These are phyloP conservation scores for Lactarius evosmus DNA, from an alignment of 768 basidiomycete species.

Conservation along the genomic window DNA sequence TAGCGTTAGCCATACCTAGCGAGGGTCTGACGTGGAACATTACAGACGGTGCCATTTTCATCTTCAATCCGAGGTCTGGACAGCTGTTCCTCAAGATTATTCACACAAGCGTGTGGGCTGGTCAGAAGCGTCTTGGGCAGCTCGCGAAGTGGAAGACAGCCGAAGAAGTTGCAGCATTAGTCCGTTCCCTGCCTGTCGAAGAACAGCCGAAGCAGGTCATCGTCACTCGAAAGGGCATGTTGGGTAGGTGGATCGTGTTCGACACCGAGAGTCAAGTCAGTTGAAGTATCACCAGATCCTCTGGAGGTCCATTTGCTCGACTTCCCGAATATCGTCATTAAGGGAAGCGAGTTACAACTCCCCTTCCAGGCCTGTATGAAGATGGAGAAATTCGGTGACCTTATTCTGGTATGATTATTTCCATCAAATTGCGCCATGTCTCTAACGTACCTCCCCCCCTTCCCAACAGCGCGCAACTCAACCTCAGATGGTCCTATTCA, in stretches of 20 bases:
- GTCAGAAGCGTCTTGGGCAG: constrained; percentile 99
- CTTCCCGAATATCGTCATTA: constrained; percentile 99
- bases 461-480: constrained; percentile 79
- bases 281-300: constrained; percentile 51
- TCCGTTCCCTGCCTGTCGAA: constrained; percentile 98
- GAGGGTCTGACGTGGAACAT: constrained; percentile 20
- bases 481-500: constrained; percentile 99
- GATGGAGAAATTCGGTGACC: constrained; percentile 99
- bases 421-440: not conserved
- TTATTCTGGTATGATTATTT: constrained; percentile 64
- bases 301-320: constrained; percentile 98
- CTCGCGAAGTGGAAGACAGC: constrained; percentile 99
- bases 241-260: constrained; percentile 51
- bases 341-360: constrained; percentile 94
- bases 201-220: constrained; percentile 99
- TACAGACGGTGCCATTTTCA: constrained; percentile 91
- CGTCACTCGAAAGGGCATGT: constrained; percentile 99
- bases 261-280: constrained; percentile 13
- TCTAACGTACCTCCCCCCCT: constrained; percentile 23
- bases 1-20: not conserved
- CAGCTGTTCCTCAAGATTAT: constrained; percentile 99
- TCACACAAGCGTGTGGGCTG: constrained; percentile 99
- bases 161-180: constrained; percentile 97
- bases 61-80: constrained; percentile 98
- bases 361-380: constrained; percentile 99